Evolutionary conservation across 371 early-diverging fungal species (phyloP), one percentile per base, ranked within the genome.

Genomic region (Nematocida homosporus): DNA sequence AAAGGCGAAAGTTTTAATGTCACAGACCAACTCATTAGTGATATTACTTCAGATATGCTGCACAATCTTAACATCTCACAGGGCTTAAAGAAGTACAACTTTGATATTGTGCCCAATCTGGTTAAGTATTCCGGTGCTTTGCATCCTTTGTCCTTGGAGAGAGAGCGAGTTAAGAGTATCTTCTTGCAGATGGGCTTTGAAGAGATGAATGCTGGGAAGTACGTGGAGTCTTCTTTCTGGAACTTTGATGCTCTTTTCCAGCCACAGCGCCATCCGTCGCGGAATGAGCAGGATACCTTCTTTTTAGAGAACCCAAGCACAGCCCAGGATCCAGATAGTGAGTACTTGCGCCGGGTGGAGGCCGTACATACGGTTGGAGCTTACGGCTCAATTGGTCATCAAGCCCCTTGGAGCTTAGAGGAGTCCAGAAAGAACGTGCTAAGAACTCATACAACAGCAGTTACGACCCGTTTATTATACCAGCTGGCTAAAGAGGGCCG

Each of bases 241-340:
- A 97, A 98, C 87, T 99, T 98, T 84, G 99, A 99, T 84, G 91
- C 95, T 34, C 89, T 98, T 65, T 99, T 95, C 88, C 94, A 95
- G 83, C 97, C 99, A 44, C 98, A 99, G 86, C 92, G 95, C 83
- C 99, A 99, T 85, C 93, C 97, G 63, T 93, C 97, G 13, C 89
- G 99, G 80, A 95, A 97, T 84, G 88, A 91, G 42, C 98, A 98
- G 84, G 99, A 99, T 83, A 98, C 99, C 40, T 99, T 99, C 87
- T 97, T 94, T 87, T 82, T 95, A 64, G 88, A 87, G 66, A 84
- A 86, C 83, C 86, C 66, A 55, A 48, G 40, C 38, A 86, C 88
- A 41, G 42, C 56, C 25, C 86, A 87, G 78, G 86, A 88, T 68
- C 88, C 92, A 83, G 93, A 93, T 27, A 83, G 83, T 29, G 92